These are phyloP conservation scores for Calonectria pseudoreteaudii DNA, from an alignment of 2,329 filamentous ascomycete species.

Conservation along the genomic window DNA sequence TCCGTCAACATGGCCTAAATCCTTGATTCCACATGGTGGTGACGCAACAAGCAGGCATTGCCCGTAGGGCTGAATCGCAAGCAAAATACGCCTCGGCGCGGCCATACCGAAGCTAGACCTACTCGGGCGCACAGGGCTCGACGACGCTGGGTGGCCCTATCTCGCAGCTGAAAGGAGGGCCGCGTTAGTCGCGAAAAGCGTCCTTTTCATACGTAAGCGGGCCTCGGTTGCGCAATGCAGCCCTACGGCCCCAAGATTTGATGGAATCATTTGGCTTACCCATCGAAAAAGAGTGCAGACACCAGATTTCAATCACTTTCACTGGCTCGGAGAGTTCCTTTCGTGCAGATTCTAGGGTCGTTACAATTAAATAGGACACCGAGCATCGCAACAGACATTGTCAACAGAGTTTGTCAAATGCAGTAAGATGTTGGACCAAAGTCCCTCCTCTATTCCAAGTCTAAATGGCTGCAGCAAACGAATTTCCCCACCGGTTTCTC, in stretches of 20 bases:
- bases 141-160: too few species aligned
- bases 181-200: background rate
- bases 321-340: background rate
- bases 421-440: background rate
- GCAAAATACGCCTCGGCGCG: background rate
- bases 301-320: background rate
- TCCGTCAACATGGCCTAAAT: too few species aligned
- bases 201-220: background rate
- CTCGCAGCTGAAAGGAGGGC: background rate
- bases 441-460: background rate
- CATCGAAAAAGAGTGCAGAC: background rate
- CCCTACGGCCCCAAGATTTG: background rate
- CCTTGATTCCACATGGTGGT: background rate
- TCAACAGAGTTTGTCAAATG: background rate
- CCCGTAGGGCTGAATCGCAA: background rate
- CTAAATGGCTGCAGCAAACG: background rate
- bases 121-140: background rate
- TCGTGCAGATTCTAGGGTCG: background rate
- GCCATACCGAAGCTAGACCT: background rate
- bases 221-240: too few species aligned
- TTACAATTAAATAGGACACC: background rate
- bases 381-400: background rate
- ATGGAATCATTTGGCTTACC: background rate
- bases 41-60: background rate
- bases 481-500: background rate